Base-by-base conservation (phyloP, 2,329 filamentous ascomycete species). In the Teratosphaeria zuluensis region DNA sequence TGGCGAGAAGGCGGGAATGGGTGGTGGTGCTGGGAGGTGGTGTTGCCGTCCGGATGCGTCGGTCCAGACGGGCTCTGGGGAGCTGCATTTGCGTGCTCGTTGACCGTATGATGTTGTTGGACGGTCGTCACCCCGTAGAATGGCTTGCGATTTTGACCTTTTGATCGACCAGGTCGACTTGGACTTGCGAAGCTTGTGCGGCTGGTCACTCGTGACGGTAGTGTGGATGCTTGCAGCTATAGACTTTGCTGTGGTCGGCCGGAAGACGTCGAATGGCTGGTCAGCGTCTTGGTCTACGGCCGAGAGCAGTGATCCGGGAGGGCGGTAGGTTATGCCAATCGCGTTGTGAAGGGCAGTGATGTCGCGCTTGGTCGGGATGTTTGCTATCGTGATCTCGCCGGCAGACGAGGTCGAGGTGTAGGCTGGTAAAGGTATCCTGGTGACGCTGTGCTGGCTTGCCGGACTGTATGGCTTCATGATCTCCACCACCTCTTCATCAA, bases 311-410 rank as follows among this genome's bases (percentile, higher is more conserved):
- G 69, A 74, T 52, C 69, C 74, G 0, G 86, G 83, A 21, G 86
- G 80, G 19, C 81, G 80, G 68, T 90, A 90, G 1, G 87, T 90
- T 64, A 90, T 87, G 14, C 84, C 86, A 62, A 90, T 80, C 11
- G 85, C 86, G 59, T 83, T 82, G 67, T 88, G 85, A 0, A 87
- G 67, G 2, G 81, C 80, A 7, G 81, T 82, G 3, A 85, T 65
- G 65, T 88, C 84, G 54, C 77, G 72, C 66, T 81, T 84, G 56
- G 85, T 82, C 0, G 81, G 76, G 32, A 90, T 80, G 69, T 84
- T 84, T 1, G 85, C 78, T n/a, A 90, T 77, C 0, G 86, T 89
- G n/a, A 89, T 78, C 73, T 90, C 85, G 19, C 87, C 87, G 8
- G 78, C 75, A 14, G 77, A 73, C 4, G 82, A 84, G 28, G 77